Evolutionary conservation across 2,329 filamentous ascomycete genomes (phyloP), one percentile per base, ranked within the genome.

Genomic region (Xylogone sp.): DNA sequence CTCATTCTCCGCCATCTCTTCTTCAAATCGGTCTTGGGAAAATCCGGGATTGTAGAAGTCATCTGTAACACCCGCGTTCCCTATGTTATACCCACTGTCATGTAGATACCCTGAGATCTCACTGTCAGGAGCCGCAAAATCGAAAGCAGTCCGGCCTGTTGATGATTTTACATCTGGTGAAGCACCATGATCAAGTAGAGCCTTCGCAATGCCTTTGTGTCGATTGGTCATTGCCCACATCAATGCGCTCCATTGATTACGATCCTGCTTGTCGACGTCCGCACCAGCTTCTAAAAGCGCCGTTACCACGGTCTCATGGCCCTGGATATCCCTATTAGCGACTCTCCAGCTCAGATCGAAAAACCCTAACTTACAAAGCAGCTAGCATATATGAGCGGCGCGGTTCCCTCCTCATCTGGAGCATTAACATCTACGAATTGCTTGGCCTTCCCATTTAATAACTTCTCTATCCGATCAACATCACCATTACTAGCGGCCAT

Each of bases 181-280:
- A 19, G 94, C 94, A 16, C 92, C 92, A 63, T 94, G 89, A 67
- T 99, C 93, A 29, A 99, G 80, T 16, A 99, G 75, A 10, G 91
- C 78, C 70, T 97, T 97, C 31, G 93, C 92, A 59, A 99, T 99
- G 45, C 85, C 86, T 71, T 97, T 97, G 71, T 99, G 94, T 52
- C 92, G 78, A 69, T 99, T 99, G 51, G 94, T 99, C 90, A 97
- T 97, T 46, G 94, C 93, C 94, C 94, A 99, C 92, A 99, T 99
- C 55, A 99, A 77, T 13, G 94, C 89, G 63, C 90, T 97, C 94
- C 94, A 99, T 65, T 95, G 87, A 66, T 97, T 97, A 56, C 87
- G 88, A 67, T 99, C 94, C 70, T 97, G 93, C 62, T 87, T 87
- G 71, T 99, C 91, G 48, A 97, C 91, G 62, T 90, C 82, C 39